Evolutionary conservation across 768 basidiomycete genomes (phyloP), one percentile per base, ranked within the genome.

Genomic region (Pluteus cervinus): DNA sequence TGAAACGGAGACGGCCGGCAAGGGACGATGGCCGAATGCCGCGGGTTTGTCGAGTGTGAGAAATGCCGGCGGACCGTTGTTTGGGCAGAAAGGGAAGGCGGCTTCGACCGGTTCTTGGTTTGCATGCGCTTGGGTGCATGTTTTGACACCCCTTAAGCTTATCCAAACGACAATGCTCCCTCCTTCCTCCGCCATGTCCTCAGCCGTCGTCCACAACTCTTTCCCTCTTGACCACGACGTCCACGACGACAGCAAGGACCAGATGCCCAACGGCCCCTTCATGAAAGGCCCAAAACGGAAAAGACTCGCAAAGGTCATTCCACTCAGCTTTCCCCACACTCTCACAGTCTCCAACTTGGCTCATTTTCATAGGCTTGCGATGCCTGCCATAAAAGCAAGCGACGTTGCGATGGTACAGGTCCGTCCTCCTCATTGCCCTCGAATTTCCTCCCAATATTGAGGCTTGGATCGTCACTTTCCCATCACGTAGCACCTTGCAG

Each of bases 341-440:
- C 36, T 32, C 39, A 36, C 18, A 28, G 9, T 14, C 26, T 9
- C 9, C 7, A 18, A 36, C 39, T 30, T 29, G 42, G 24, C 42
- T 48, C 31, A 25, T n/a, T 33, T 20, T 32, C 32, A 4, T 40
- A 74, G 71, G 73, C 86, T 33, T 88, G 86, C 59, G 82, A 86
- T 58, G 80, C 82, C 37, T 89, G 86, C 55, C 87, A 89, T 55
- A 86, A 83, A 57, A 81, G 78, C 61, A 89, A 89, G 54, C 76
- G 86, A 17, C 76, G 86, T 33, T 88, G 86, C 60, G 85, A 87
- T 59, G 85, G 85, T 22, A 85, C 81, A 43, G 79, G 83, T 81
- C 43, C 41, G 77, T 65, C 34, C 30, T 44, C 26, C 37, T 39
- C n/a, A 32, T 23, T 31, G 30, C 39, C 16, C 9, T 16, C 25